Conservation (phyloP, 1,139 yeast genomes). For the Taiozyma sp. region DNA sequence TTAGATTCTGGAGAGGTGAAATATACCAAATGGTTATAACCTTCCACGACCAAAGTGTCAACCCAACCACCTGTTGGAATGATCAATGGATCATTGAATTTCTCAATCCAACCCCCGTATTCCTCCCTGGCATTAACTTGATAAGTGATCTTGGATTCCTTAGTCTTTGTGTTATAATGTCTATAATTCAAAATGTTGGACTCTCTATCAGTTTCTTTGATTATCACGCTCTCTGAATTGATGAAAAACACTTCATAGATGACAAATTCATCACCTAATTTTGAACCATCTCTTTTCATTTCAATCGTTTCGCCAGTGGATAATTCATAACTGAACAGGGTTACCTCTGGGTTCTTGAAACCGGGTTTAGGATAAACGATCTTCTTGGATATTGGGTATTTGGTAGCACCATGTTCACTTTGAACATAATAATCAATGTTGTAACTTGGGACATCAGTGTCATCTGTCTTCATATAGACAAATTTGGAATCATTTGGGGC, state of each 20-base stretch:
- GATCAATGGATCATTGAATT: conserved; percentile 24
- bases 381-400: conserved; percentile 52
- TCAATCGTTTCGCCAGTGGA: conserved; percentile 19
- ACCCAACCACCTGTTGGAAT: conserved; percentile 48
- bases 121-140: conserved; percentile 37
- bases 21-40: conserved; percentile 57
- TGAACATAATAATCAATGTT: conserved; percentile 60
- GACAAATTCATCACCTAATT: conserved; percentile 45
- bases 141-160: conserved; percentile 30
- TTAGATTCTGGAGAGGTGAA: conserved; percentile 45
- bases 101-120: conserved; percentile 52
- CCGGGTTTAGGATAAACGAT: conserved; percentile 86
- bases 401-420: conserved; percentile 32
- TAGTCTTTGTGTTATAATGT: conserved; percentile 34
- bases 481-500: conserved; percentile 57
- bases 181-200: conserved; percentile 50
- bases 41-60: conserved; percentile 53
- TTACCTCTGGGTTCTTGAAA: conserved; percentile 53
- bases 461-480: conserved; percentile 61
- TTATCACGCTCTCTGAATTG: conserved; percentile 41
- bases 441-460: conserved; percentile 57
- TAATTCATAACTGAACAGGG: conserved; percentile 39
- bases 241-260: conserved; percentile 68
- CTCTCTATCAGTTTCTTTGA: conserved; percentile 63
- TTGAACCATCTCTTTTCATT: conserved; percentile 21